Base-by-base conservation (phyloP, 148 eudicot genomes). In the Polygonum maritimum region DNA sequence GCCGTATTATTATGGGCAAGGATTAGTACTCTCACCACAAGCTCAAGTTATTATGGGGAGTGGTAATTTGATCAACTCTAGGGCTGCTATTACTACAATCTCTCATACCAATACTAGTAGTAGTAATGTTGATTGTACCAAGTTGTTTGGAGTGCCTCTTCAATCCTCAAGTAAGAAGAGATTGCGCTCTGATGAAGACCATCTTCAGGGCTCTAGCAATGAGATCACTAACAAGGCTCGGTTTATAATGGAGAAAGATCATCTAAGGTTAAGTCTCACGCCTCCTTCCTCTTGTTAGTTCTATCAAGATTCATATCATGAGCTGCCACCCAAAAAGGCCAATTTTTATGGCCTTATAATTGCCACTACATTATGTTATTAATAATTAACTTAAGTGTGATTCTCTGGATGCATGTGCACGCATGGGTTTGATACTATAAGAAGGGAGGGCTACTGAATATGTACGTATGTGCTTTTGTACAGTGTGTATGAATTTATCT, bases 241-340 rank as follows among this genome's bases (percentile, higher is more conserved):
- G 26, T 84, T 90, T 77, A 87, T 84, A 2, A 72, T 91, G 22
- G 93, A 84, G 8, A 89, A 88, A 60, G 88, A 91, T 84, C 69
- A 31, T 85, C 80, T 92, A 81, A 91, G 98, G 80, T 80, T 93
- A 65, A 88, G 89, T 88, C 93, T 93, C 78, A 92, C 89, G 97
- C 92, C 92, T 79, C 88, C 97, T 80, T 89, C 92, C 47, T 79
- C 80, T 60, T 90, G 80, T 82, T 83, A 88, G 76, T 26, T 60
- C n/a, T 18, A 52, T 52, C 58, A 52, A 0, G 3, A 48, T 48
- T 13, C 14, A 48, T 12, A 41, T 41, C 45, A 41, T 41, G 45
- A 41, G 45, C 45, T 26, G 31, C 45, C 45, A 41, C 45, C 5
- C 5, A 47, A 47, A 5, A 45, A 47, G 48, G 48, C 2, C 49